Evolutionary conservation across 768 basidiomycete species (phyloP), one percentile per base, ranked within the genome.

Genomic region (Sporobolomyces phaffii): DNA sequence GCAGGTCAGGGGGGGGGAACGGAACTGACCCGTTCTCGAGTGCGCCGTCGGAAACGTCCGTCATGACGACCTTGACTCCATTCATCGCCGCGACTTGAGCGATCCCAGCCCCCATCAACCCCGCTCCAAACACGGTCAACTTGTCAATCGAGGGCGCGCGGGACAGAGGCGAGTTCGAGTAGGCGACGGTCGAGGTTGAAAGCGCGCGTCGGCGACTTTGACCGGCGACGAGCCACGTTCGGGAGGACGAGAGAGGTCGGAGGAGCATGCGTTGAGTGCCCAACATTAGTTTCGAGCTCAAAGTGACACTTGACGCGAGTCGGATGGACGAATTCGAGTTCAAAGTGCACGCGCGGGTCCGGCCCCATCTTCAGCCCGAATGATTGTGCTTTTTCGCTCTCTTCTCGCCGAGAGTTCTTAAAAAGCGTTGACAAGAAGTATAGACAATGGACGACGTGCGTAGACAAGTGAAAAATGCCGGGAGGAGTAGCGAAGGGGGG

Each of bases 81-180:
- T 73, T 77, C 72, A 77, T 76, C 5, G 80, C 79, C 1, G 78
- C 78, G 6, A 81, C 78, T 60, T 81, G 80, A 7, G 78, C 80
- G 34, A 81, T 80, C 17, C 80, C 80, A 60, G 80, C 78, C 9
- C 77, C 77, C 77, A 69, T 59, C 40, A 72, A n/a, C 8, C 58
- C 65, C 6, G 78, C 80, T 9, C 80, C 80, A 65, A 80, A 80
- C 31, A 81, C 74, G 1, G 79, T 79, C 36, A 81, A 44, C 22
- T 70, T 72, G 67, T 79, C 62, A 18, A 80, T 72, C 45, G 44
- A 40, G 18, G 34, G n/a, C n/a, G 24, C 36, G 6, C 17, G 17
- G 7, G 20, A 3, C 5, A 38, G n/a, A 26, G 31, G 17, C 13
- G 17, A 18, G 18, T 20, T 26, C 36, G 52, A 38, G 52, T 11